phyloP scores from a whole-genome alignment of 441 rosid genomes.

The Erodium moschatum region DNA sequence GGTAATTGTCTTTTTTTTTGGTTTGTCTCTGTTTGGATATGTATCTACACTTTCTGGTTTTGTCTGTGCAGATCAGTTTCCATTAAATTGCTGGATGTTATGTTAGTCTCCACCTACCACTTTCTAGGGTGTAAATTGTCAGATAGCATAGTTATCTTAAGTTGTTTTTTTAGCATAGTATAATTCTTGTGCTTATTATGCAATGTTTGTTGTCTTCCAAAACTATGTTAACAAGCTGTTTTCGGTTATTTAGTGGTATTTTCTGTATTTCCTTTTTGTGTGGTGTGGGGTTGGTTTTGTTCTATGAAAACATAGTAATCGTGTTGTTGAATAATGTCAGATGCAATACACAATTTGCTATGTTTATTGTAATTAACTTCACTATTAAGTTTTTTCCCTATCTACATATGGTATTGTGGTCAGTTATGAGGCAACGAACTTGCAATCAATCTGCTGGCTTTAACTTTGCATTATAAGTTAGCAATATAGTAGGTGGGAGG shows the following conservation, averaged over 20 bases:
- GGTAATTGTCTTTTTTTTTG: constrained; percentile 32
- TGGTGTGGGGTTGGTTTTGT: not conserved
- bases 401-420: not conserved
- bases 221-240: not conserved
- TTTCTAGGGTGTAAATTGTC: not conserved
- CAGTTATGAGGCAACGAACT: not conserved
- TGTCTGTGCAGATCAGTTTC: not conserved
- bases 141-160: not conserved
- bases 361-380: not conserved
- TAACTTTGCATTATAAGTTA: not conserved
- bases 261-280: not conserved
- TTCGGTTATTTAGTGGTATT: not conserved
- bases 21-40: constrained; percentile 1
- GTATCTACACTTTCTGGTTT: not conserved
- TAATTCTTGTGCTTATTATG: not conserved
- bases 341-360: not conserved
- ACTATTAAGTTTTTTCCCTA: not conserved
- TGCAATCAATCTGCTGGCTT: not conserved
- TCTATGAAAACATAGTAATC: not conserved
- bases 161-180: not conserved
- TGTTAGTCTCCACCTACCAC: not conserved
- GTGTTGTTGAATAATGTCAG: not conserved
- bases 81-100: not conserved
- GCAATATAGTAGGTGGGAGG: not conserved
- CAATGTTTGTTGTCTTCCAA: not conserved